These are phyloP conservation scores for Kockiozyma suomiensis DNA, from an alignment of 805 yeast species.

Conservation along the genomic window DNA sequence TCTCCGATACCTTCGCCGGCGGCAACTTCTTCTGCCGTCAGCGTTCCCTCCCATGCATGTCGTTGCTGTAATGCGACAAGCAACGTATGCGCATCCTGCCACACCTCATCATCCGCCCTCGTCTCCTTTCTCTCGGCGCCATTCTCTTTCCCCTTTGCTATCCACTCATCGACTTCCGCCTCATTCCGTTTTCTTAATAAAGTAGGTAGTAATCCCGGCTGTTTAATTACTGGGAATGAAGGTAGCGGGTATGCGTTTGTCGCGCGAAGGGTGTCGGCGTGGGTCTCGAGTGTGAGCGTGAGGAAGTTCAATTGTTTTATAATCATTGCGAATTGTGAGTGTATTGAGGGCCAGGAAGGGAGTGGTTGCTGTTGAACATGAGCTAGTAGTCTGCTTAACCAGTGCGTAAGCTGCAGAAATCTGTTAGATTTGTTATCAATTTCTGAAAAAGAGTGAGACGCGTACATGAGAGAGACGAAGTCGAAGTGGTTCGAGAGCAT, in stretches of 20 bases:
- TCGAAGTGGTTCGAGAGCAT: constrained; percentile 63
- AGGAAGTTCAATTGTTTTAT: constrained; percentile 80
- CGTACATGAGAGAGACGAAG: constrained; percentile 58
- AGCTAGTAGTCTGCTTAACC: constrained; percentile 28
- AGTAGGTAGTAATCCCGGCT: constrained; percentile 80
- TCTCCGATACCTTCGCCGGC: neutral
- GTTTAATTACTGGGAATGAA: constrained; percentile 80
- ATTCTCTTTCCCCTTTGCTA: constrained; percentile 43
- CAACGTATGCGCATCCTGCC: constrained; percentile 66
- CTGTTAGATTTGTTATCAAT: neutral
- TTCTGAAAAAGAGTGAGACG: neutral
- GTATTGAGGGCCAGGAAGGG: constrained; percentile 67
- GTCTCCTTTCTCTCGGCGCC: neutral
- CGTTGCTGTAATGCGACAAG: constrained; percentile 57
- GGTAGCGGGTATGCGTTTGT: constrained; percentile 85
- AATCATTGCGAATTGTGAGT: constrained; percentile 80
- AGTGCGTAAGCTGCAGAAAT: constrained; percentile 13
- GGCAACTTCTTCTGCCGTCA: constrained; percentile 52
- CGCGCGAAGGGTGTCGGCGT: constrained; percentile 58
- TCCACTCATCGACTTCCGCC: constrained; percentile 92
- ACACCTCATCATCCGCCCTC: constrained; percentile 56
- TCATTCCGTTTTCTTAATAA: constrained; percentile 80
- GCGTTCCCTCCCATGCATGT: constrained; percentile 64
- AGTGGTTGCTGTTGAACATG: constrained; percentile 39
- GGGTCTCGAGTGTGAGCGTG: constrained; percentile 65